These are phyloP conservation scores for Lyophyllum shimeji DNA, from an alignment of 768 basidiomycete species.

Conservation along the genomic window DNA sequence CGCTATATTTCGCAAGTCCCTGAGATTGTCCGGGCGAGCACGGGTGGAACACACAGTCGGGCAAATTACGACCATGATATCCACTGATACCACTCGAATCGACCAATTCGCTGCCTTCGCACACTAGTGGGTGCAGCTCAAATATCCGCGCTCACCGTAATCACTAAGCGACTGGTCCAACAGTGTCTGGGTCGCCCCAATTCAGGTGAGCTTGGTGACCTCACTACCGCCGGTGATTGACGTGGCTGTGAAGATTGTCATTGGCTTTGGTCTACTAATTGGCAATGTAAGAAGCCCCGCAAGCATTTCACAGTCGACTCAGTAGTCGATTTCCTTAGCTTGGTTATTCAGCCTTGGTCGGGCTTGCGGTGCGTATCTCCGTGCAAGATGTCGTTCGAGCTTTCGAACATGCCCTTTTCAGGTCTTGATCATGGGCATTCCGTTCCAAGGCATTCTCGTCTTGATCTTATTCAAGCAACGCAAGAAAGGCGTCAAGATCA, in stretches of 20 bases:
- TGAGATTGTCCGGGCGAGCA: conserved; percentile 62
- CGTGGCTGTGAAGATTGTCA: conserved; percentile 36
- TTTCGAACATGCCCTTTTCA: conserved; percentile 13
- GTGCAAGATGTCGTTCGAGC: conserved; percentile 2
- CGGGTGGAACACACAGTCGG: conserved; percentile 61
- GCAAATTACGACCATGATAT: conserved; percentile 69
- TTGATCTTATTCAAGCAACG: conserved; percentile 52
- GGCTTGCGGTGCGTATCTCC: conserved; percentile 39
- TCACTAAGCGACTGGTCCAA: background rate
- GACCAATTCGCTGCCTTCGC: conserved; percentile 46
- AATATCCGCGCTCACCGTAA: background rate
- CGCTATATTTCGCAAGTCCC: conserved; percentile 61
- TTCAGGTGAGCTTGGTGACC: conserved; percentile 38
- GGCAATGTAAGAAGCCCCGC: conserved; percentile 43
- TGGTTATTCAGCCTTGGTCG: conserved; percentile 70
- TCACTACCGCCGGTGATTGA: background rate
- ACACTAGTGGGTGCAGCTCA: conserved; percentile 33
- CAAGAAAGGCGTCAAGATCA: conserved; percentile 58
- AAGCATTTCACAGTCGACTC: background rate
- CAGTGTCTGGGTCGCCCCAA: conserved; percentile 61
- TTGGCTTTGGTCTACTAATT: conserved; percentile 63
- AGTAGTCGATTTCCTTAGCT: conserved; percentile 34
- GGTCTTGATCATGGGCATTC: conserved; percentile 57
- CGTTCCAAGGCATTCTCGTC: conserved; percentile 55
- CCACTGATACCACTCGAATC: conserved; percentile 57